Evolutionary conservation across 2,329 filamentous ascomycete species (phyloP).

Genomic region (Alternaria alternata): DNA sequence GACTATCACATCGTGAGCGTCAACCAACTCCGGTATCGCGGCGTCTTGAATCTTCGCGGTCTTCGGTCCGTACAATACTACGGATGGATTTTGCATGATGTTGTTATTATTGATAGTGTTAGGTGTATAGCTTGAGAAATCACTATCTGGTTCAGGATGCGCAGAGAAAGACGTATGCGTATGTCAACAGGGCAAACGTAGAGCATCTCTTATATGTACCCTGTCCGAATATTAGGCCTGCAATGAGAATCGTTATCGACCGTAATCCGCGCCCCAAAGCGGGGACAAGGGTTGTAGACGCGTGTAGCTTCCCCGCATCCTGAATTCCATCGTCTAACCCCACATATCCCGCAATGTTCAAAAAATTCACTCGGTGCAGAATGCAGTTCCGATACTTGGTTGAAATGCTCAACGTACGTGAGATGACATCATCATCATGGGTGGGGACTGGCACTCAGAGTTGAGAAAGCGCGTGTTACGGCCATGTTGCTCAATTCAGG

Average conservation of each 20-base stretch:
- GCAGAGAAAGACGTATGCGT: no score
- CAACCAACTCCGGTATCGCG: slow-evolving; percentile 47
- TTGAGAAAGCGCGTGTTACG: no score
- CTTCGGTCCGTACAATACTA: slow-evolving; percentile 52
- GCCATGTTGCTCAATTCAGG: neutral
- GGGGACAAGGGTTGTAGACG: slow-evolving; percentile 25
- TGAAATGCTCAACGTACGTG: neutral
- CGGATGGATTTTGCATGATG: slow-evolving; percentile 52
- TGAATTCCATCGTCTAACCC: slow-evolving; percentile 4
- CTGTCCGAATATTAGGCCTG: neutral
- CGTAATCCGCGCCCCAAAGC: neutral
- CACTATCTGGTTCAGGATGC: neutral
- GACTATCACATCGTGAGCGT: slow-evolving; percentile 54
- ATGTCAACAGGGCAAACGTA: neutral
- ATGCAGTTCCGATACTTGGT: no score
- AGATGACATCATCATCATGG: neutral
- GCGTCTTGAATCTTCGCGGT: slow-evolving; percentile 51
- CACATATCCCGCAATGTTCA: neutral
- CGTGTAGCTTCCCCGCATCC: slow-evolving; percentile 24
- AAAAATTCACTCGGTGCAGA: neutral
- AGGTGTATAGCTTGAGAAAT: no score
- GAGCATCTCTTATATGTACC: neutral
- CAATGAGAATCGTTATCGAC: neutral
- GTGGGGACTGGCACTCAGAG: no score
- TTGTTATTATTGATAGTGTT: no score